Base-by-base conservation (phyloP, 495 filamentous ascomycete species). In the Astrocystis sublimbata region DNA sequence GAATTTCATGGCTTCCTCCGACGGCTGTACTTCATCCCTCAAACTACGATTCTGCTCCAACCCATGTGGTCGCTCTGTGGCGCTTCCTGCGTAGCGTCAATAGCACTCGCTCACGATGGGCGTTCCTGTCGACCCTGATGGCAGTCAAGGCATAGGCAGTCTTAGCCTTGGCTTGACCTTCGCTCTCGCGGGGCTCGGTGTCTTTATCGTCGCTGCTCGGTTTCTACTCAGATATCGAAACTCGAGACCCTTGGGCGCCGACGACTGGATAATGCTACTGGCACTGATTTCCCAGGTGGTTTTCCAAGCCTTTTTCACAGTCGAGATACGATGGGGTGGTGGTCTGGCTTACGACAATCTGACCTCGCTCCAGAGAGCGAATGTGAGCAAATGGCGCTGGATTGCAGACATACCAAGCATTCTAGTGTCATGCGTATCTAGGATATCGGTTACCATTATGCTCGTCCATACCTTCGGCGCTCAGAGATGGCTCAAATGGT, bases 391-490 rank as follows among this genome's bases (percentile, higher is more conserved):
- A 17, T 53, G 31, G 50, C 15, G 17, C 2, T 36, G 50, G 50
- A 10, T 24, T 12, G 10, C 31, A 13, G 17, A 3, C 0, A 3
- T 10, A 12, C 30, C 50, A 1, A 24, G 7, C 6, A 36, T 38
- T 6, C 31, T 53, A 7, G 31, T 33, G 4, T 53, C 50, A 5
- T 10, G 0, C 30, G 7, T 38, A 13, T n/a, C 66, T 5, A 61
- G 66, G 12, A 58, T 68, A 1, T 65, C 66, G 2, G 60, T 63
- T n/a, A 36, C 58, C 12, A 65, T 68, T 7, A 21, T 62, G 2
- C 63, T 68, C 28, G 24, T 66, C 19, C 58, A 53, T 46, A 36
- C 66, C 3, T 68, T 68, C 40, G 66, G 52, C 15, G 15, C 50
- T 17, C 43, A 51, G 7, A 40, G 10, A 4, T 66, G 63, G 63